Conservation (phyloP, 345 rosid species). For the Acer yangbiense region DNA sequence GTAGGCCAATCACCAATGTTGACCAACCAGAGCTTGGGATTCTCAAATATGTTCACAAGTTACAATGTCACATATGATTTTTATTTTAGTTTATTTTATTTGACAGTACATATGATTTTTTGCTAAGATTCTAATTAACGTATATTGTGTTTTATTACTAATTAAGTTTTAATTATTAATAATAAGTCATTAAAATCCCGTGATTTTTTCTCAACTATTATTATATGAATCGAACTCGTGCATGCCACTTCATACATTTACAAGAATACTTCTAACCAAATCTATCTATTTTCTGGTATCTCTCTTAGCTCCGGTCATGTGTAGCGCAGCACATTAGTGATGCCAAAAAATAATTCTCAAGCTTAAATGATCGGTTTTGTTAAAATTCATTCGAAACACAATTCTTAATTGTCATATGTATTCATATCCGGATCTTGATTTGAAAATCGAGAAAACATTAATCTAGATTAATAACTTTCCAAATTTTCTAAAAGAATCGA, state of each 20-base stretch:
- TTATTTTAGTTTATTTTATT: no score
- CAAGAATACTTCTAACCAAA: background rate
- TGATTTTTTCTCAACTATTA: background rate
- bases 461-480: no score
- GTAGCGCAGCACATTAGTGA: no score
- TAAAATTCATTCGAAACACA: no score
- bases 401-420: no score
- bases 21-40: background rate
- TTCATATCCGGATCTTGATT: no score
- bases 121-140: background rate
- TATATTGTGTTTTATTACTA: background rate
- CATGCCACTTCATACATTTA: background rate
- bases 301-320: no score
- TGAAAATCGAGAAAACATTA: no score
- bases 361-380: background rate
- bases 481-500: no score
- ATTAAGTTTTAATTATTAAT: background rate
- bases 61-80: background rate
- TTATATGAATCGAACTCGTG: background rate
- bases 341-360: no score
- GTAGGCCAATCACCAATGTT: background rate
- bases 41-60: slow-evolving; percentile 11
- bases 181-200: background rate
- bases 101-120: background rate
- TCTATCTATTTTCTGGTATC: no score